Evolutionary conservation across 208 protist species (phyloP), one percentile per base, ranked within the genome.

Genomic region (Blastocrithidia nonstop): DNA sequence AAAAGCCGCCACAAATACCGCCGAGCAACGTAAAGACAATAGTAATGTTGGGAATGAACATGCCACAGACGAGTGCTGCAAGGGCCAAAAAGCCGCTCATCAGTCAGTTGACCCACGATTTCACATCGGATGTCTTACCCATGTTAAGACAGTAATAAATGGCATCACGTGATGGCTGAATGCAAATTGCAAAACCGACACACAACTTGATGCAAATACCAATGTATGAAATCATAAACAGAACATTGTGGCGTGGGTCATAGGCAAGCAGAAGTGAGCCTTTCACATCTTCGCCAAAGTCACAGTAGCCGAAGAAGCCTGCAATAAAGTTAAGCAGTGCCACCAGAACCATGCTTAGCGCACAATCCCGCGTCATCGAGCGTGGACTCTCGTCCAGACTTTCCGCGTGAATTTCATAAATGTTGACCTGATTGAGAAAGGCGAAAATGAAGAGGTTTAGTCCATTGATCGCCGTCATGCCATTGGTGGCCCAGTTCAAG

Each of bases 11-110:
- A 51, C 66, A 77, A 37, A 88, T 53, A 19, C 66, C 65, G 21
- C 82, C 82, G 29, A 88, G 57, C 6, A 92, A 58, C 28, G 40
- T 50, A 47, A 92, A 92, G 19, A 92, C 78, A 11, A 82, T 70
- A 27, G 59, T 69, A 43, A 92, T 77, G 39, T 74, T 48, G 2
- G 74, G 78, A 39, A 92, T 78, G 42, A 87, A 76, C 26, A 92
- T 50, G 33, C 65, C 78, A 23, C 63, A 68, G 25, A 92, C 53
- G 24, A 88, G 66, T 3, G 72, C 75, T 17, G 62, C 37, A 9
- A 80, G 20, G 4, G 72, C 29, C 6, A 88, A 44, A 23, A 61
- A 48, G 19, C 36, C 56, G 40, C 61, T 71, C 16, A 88, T 33
- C 7, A 70, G 8, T 32, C 35, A 63, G 57, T 82, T 71, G 24